Evolutionary conservation across 1,284 basidiomycete genomes (phyloP).

Genomic region (Ustilago tritici): DNA sequence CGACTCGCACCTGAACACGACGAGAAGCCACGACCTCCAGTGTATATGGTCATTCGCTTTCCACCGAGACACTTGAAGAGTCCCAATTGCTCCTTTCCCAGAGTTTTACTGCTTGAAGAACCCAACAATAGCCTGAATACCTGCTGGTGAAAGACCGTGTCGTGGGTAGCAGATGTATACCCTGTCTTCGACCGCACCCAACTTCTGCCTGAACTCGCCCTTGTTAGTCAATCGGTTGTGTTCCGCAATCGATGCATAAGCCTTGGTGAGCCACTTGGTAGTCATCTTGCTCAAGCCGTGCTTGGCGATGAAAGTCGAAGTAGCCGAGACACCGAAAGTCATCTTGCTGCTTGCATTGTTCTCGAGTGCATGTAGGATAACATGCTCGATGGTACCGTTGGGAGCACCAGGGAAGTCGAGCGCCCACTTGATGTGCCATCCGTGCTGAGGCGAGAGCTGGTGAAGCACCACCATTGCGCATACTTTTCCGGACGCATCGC

Average conservation of each 20-base stretch:
- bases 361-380: slow-evolving; percentile 73
- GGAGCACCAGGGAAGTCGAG: slow-evolving; percentile 75
- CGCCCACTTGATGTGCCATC: slow-evolving; percentile 76
- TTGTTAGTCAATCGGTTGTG: slow-evolving; percentile 58
- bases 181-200: slow-evolving; percentile 59
- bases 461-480: slow-evolving; percentile 74
- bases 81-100: not conserved
- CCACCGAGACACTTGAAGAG: not conserved
- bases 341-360: slow-evolving; percentile 72
- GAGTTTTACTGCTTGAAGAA: slow-evolving; percentile 58
- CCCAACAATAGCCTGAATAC: slow-evolving; percentile 60
- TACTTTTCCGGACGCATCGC: slow-evolving; percentile 72
- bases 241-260: slow-evolving; percentile 55
- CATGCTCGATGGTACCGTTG: slow-evolving; percentile 73
- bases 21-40: slow-evolving; percentile 1
- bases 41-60: slow-evolving; percentile 10
- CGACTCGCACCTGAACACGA: not conserved
- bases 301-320: slow-evolving; percentile 50
- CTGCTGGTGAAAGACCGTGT: slow-evolving; percentile 58
- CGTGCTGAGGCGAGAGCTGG: slow-evolving; percentile 73
- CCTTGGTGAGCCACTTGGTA: slow-evolving; percentile 54
- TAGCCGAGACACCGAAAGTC: slow-evolving; percentile 70
- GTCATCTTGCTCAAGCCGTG: slow-evolving; percentile 60
- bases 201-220: slow-evolving; percentile 65
- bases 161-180: slow-evolving; percentile 63